phyloP scores from a whole-genome alignment of 345 rosid genomes.

The Gossypium bickii region DNA sequence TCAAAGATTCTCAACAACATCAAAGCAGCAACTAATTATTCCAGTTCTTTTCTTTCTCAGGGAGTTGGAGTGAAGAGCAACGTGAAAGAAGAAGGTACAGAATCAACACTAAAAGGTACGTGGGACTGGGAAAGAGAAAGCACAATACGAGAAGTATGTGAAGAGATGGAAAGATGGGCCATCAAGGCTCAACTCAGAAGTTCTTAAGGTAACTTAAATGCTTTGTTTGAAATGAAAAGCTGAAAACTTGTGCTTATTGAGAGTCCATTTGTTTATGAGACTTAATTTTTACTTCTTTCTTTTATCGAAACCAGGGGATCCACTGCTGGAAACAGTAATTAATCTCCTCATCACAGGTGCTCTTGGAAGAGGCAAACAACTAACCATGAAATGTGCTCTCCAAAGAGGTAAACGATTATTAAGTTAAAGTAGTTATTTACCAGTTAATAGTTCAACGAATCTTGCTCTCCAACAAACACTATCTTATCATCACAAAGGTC shows the following conservation, averaged over 20 bases:
- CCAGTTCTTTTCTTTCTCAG: background rate
- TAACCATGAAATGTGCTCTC: too few relatives aligned
- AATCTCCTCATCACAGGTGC: too few relatives aligned
- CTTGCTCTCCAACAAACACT: too few relatives aligned
- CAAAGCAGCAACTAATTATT: background rate
- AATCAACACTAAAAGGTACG: constrained; percentile 7
- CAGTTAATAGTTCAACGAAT: too few relatives aligned
- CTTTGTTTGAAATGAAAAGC: background rate
- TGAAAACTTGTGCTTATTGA: background rate
- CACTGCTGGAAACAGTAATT: too few relatives aligned
- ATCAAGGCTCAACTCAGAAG: background rate
- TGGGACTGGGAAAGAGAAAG: constrained; percentile 33
- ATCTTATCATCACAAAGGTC: too few relatives aligned
- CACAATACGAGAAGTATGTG: constrained; percentile 26
- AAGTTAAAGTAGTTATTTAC: too few relatives aligned
- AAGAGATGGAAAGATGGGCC: constrained; percentile 29
- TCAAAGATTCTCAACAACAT: too few relatives aligned
- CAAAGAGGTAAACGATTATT: too few relatives aligned
- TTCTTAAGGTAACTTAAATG: background rate
- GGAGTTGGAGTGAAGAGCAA: constrained; percentile 10
- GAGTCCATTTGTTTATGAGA: background rate
- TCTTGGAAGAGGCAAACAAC: too few relatives aligned
- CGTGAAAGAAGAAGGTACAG: constrained; percentile 1
- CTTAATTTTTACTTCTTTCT: background rate
- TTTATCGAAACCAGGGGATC: too few relatives aligned